Evolutionary conservation across 169 alveolate genomes (phyloP).

Genomic region (Theileria equi): DNA sequence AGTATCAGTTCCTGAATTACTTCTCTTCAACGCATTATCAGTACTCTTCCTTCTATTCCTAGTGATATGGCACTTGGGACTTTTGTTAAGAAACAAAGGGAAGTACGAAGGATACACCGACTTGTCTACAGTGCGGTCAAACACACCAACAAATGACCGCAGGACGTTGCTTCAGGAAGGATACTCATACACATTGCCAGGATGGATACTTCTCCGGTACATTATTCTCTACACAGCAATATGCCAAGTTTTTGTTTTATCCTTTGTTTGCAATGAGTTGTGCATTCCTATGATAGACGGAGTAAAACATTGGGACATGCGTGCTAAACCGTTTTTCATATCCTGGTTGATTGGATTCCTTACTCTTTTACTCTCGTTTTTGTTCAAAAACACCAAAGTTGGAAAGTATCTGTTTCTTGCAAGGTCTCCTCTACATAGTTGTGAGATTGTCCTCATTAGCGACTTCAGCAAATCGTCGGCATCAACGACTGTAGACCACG

Average conservation of each 20-base stretch:
- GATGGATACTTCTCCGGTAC: constrained; percentile 18
- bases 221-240: constrained; percentile 34
- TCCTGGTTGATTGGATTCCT: constrained; percentile 58
- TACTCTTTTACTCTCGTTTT: constrained; percentile 24
- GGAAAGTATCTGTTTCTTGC: constrained; percentile 58
- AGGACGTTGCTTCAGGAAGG: constrained; percentile 29
- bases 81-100: background rate
- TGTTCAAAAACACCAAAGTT: constrained; percentile 42
- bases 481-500: constrained; percentile 63
- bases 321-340: constrained; percentile 65
- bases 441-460: constrained; percentile 34
- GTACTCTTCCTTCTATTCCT: constrained; percentile 11
- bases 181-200: constrained; percentile 49
- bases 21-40: constrained; percentile 15
- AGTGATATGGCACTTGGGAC: constrained; percentile 33
- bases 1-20: constrained; percentile 24
- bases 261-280: constrained; percentile 67
- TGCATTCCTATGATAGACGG: constrained; percentile 66
- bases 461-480: constrained; percentile 41
- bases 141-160: background rate
- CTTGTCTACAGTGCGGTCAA: background rate
- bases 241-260: constrained; percentile 65
- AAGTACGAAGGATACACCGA: constrained; percentile 37
- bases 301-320: constrained; percentile 67
- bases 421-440: constrained; percentile 24